Percentiles rank a stretch among this genome's conserved stretches.
Conservation (phyloP, 192 early-diverging fungal species). For the Gamsiella multidivaricata region DNA sequence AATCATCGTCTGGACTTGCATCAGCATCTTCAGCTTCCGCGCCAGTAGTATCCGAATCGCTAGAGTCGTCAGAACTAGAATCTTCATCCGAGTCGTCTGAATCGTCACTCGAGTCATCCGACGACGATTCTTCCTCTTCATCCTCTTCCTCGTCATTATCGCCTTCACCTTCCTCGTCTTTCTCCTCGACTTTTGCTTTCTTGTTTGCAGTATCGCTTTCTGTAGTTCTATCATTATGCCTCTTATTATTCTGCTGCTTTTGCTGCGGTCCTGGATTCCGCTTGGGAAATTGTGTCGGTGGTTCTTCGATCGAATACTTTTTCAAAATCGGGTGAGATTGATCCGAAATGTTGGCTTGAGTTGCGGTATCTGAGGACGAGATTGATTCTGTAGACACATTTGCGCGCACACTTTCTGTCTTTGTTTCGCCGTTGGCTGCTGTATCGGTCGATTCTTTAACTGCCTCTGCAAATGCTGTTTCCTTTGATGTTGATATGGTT, state of each 20-base stretch:
- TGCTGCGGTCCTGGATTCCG: background rate
- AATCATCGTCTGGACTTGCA: background rate
- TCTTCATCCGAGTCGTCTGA: constrained; percentile 12
- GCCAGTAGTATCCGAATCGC: constrained; percentile 8
- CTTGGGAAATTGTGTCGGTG: constrained; percentile 20
- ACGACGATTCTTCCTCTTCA: background rate
- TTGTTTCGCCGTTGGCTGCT: background rate
- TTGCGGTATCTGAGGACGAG: background rate
- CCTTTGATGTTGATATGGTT: background rate
- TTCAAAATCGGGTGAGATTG: constrained; percentile 9
- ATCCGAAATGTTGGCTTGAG: background rate
- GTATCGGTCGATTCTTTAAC: background rate
- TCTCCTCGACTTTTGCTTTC: too few relatives aligned
- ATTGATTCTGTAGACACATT: too few relatives aligned
- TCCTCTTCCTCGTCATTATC: background rate
- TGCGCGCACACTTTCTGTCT: too few relatives aligned
- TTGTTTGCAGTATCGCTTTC: background rate
- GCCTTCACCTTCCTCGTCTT: background rate
- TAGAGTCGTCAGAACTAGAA: constrained; percentile 19
- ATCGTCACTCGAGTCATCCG: constrained; percentile 6
- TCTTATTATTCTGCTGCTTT: background rate
- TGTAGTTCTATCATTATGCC: background rate
- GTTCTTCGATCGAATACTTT: constrained; percentile 38
- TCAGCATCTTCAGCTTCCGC: constrained; percentile 6
- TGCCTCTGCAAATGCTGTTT: background rate